Evolutionary conservation across 1,284 basidiomycete genomes (phyloP), one percentile per base, ranked within the genome.

Genomic region (Uromyces viciae-fabae): DNA sequence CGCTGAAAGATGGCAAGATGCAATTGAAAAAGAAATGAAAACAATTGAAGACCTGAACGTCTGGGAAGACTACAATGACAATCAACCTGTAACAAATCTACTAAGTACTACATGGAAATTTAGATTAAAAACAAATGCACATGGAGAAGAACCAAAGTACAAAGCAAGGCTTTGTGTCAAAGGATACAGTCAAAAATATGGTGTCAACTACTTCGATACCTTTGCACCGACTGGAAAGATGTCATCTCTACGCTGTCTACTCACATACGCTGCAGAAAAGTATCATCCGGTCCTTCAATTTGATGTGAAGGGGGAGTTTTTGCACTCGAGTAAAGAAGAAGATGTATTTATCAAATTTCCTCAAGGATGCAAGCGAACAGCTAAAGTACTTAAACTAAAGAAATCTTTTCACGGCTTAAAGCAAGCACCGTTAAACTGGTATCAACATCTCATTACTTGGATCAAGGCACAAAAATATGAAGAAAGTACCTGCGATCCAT

Each of bases 161-260:
- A 89, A 89, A 72, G 88, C 87, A 0, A 77, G 85, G 0, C 84
- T 88, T 0, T 86, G 88, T 0, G 88, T 87, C 0, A 84, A 86
- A 60, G 88, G 88, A 1, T 89, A 87, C 84, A 83, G 83, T 0
- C 89, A 90, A 82, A 81, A 84, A 0, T 83, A 84, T 2, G 86
- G 88, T n/a, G n/a, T n/a, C n/a, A n/a, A n/a, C n/a, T n/a, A n/a
- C n/a, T 0, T n/a, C n/a, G n/a, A n/a, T n/a, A n/a, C 86, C 0
- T 88, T 84, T 75, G 83, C 87, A 0, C 88, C 88, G 0, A 85
- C 88, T 0, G 86, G 86, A 3, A 84, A 85, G 15, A 84, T 87
- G 1, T 76, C 85, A 0, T 86, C 87, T 0, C 84, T 88, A 22
- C 82, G 86, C 0, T 79, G 85, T 0, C 73, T 88, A 1, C 83